A percentile compares a stretch with the other conserved stretches of the same genome.
These are phyloP conservation scores for Phoma herbarum DNA, from an alignment of 2,329 filamentous ascomycete species.

Conservation along the genomic window DNA sequence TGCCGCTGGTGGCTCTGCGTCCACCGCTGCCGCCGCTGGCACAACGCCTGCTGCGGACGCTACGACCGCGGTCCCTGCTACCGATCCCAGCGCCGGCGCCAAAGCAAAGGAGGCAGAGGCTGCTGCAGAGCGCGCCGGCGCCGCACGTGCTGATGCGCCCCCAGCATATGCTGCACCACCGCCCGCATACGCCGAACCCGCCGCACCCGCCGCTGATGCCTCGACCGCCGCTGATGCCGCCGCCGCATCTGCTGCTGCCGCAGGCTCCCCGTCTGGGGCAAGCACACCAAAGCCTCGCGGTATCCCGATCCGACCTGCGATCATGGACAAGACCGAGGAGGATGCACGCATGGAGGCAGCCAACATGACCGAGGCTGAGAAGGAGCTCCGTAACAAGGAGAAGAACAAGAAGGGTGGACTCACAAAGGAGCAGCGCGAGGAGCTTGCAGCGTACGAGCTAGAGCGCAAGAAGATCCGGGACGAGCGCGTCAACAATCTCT, in stretches of 20 bases:
- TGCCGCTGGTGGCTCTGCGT: slow-evolving; percentile 31
- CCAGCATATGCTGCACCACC: slow-evolving; percentile 53
- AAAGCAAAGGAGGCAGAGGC: slow-evolving; percentile 54
- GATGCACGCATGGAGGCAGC: slow-evolving; percentile 71
- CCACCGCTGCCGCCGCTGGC: slow-evolving; percentile 29
- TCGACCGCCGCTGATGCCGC: slow-evolving; percentile 28
- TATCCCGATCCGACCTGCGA: slow-evolving; percentile 81
- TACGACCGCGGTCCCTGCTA: slow-evolving; percentile 20
- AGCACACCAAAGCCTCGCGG: slow-evolving; percentile 60
- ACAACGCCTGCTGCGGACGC: slow-evolving; percentile 13
- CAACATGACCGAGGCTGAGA: slow-evolving; percentile 75
- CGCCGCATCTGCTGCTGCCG: slow-evolving; percentile 19
- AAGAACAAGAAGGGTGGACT: slow-evolving; percentile 93
- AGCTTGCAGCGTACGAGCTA: slow-evolving; percentile 85
- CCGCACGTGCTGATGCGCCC: slow-evolving; percentile 42
- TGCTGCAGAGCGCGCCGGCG: slow-evolving; percentile 53
- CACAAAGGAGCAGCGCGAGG: slow-evolving; percentile 91
- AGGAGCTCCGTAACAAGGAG: slow-evolving; percentile 78
- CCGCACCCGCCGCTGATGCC: slow-evolving; percentile 50
- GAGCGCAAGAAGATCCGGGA: slow-evolving; percentile 85
- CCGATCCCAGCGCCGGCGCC: slow-evolving; percentile 46
- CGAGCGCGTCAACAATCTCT: slow-evolving; percentile 85
- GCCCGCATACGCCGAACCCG: slow-evolving; percentile 58
- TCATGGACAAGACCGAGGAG: slow-evolving; percentile 89
- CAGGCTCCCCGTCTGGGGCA: slow-evolving; percentile 51